These are phyloP conservation scores for Puya raimondii DNA, from an alignment of 176 grass and related monocot genomes.

Conservation along the genomic window DNA sequence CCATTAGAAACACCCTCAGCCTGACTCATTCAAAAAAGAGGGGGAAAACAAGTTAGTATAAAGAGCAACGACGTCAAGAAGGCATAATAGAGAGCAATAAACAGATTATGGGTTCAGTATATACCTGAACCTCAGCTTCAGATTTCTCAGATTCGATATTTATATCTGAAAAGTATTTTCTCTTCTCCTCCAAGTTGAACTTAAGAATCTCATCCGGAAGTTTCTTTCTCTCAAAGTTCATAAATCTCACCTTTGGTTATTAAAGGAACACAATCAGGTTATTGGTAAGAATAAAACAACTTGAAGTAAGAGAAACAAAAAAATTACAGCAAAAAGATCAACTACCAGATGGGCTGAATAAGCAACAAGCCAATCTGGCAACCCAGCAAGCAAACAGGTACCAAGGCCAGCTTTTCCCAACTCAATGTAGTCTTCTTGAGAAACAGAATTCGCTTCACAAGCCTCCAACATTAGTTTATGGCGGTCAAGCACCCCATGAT, in stretches of 20 bases:
- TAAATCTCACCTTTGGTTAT: constrained; percentile 84
- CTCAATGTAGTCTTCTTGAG: constrained; percentile 88
- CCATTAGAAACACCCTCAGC: constrained; percentile 93
- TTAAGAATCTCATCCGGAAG: constrained; percentile 82
- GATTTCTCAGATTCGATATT: constrained; percentile 73
- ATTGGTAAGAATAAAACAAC: not conserved
- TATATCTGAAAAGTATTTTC: constrained; percentile 84
- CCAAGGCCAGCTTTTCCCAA: constrained; percentile 94
- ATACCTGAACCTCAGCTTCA: constrained; percentile 88
- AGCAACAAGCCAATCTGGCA: constrained; percentile 92
- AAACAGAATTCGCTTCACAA: constrained; percentile 80
- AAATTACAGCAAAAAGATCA: constrained; percentile 22
- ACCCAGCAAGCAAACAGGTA: constrained; percentile 87
- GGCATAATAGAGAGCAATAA: constrained; percentile 6
- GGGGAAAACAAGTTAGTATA: not conserved
- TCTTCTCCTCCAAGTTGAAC: constrained; percentile 84
- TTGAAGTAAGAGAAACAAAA: constrained; percentile 21
- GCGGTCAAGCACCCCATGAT: constrained; percentile 76
- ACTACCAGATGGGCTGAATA: constrained; percentile 86
- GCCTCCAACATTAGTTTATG: constrained; percentile 84
- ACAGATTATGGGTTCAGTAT: constrained; percentile 12
- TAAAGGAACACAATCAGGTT: constrained; percentile 11
- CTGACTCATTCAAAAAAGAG: constrained; percentile 26
- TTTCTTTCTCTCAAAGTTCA: constrained; percentile 86
- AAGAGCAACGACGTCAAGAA: not conserved